Evolutionary conservation across 495 filamentous ascomycete genomes (phyloP).

Genomic region (Xanthoparmelia taractica): DNA sequence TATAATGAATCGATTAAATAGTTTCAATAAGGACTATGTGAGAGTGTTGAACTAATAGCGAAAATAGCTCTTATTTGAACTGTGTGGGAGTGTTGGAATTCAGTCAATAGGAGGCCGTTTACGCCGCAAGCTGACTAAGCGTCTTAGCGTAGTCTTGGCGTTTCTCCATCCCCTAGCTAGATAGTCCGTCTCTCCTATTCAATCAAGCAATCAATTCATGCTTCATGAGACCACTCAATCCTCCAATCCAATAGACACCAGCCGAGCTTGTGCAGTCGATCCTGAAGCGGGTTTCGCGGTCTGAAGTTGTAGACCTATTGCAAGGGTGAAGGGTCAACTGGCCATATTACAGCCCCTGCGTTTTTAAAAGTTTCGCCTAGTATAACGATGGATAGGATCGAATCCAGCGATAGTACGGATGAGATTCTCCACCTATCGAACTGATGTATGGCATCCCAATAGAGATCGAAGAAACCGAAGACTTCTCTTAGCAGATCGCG

Average conservation of each 20-base stretch:
- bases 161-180: too few relatives aligned
- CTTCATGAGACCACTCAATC: too few relatives aligned
- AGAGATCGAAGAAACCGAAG: background rate
- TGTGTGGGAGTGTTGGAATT: too few relatives aligned
- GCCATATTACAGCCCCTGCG: background rate
- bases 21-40: too few relatives aligned
- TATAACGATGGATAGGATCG: background rate
- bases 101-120: too few relatives aligned
- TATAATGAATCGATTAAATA: too few relatives aligned
- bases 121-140: too few relatives aligned
- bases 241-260: too few relatives aligned
- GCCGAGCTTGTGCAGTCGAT: background rate
- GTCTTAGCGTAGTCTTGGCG: too few relatives aligned
- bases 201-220: too few relatives aligned
- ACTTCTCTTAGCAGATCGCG: background rate
- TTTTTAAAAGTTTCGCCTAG: conserved; percentile 1
- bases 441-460: background rate
- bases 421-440: background rate
- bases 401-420: conserved; percentile 1
- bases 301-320: background rate
- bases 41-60: too few relatives aligned
- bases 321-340: background rate
- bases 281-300: background rate
- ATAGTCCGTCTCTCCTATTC: too few relatives aligned
- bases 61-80: background rate